Evolutionary conservation across 306 rosid genomes (phyloP).

Genomic region (Pachyrhizus erosus): DNA sequence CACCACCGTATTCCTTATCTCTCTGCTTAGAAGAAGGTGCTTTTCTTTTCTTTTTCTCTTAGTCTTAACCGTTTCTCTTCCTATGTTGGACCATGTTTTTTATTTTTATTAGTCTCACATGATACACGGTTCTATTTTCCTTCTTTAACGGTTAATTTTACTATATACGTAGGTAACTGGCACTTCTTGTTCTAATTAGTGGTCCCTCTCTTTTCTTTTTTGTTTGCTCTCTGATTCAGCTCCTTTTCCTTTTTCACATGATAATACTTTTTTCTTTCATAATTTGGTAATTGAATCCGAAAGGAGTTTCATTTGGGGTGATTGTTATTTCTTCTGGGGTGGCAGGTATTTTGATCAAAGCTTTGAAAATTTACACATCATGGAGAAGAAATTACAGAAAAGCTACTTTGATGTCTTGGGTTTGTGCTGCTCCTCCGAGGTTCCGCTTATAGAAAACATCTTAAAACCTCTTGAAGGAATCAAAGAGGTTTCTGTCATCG

Average conservation of each 20-base stretch:
- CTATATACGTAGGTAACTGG: not conserved
- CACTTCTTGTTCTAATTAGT: not conserved
- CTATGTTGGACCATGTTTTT: not conserved
- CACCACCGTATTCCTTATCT: not conserved
- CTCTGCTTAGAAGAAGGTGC: slow-evolving; percentile 35
- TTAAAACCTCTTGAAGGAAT: slow-evolving; percentile 72
- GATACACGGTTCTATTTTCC: not conserved
- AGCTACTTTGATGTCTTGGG: slow-evolving; percentile 93
- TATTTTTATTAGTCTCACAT: not conserved
- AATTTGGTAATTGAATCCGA: not conserved
- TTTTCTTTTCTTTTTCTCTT: not conserved
- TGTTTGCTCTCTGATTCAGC: not conserved
- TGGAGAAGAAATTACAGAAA: slow-evolving; percentile 60
- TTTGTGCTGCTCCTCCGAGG: slow-evolving; percentile 87
- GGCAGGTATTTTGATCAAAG: not conserved
- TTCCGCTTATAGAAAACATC: slow-evolving; percentile 72
- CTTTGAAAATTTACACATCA: slow-evolving; percentile 34
- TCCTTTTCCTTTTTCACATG: no score
- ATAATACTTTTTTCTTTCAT: not conserved
- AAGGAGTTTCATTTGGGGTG: not conserved
- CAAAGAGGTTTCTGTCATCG: slow-evolving; percentile 74
- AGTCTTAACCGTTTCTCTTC: not conserved
- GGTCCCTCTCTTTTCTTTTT: not conserved
- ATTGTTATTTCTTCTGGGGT: not conserved
- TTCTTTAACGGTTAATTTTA: not conserved